Percentiles rank a stretch among this genome's conserved stretches.
Conservation (phyloP, 2,329 filamentous ascomycete genomes). For the Verticillium dahliae region DNA sequence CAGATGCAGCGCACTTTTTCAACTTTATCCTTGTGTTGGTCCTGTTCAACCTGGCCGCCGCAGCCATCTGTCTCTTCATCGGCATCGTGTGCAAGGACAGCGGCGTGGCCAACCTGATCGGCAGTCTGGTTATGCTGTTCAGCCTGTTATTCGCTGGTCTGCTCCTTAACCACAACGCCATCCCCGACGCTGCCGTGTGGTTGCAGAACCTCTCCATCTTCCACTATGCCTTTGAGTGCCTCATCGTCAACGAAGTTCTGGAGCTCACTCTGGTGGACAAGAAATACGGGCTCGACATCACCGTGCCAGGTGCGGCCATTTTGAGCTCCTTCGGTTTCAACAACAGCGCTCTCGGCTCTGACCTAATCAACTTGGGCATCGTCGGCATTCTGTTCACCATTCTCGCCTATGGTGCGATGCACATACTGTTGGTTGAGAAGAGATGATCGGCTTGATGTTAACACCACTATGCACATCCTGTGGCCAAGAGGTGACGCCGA, state of each 20-base stretch:
- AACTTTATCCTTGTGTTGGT: conserved; percentile 89
- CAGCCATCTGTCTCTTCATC: conserved; percentile 90
- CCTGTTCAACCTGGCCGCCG: conserved; percentile 91
- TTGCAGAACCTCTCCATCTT: conserved; percentile 93
- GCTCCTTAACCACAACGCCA: conserved; percentile 88
- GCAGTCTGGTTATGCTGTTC: conserved; percentile 95
- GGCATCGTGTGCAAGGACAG: conserved; percentile 90
- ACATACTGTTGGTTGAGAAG: conserved; percentile 86
- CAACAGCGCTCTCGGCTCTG: conserved; percentile 76
- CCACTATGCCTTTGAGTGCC: conserved; percentile 92
- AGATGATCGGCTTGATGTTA: conserved; percentile 24
- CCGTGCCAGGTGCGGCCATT: conserved; percentile 89
- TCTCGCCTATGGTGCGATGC: conserved; percentile 87
- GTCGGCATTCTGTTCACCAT: conserved; percentile 81
- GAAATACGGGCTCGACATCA: conserved; percentile 94
- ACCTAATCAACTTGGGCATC: conserved; percentile 73
- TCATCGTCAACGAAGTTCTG: conserved; percentile 95
- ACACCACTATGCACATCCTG: no score
- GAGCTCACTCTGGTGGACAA: conserved; percentile 85
- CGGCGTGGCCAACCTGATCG: conserved; percentile 87
- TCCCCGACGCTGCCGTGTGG: conserved; percentile 80
- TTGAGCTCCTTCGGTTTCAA: conserved; percentile 93
- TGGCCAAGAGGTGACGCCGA: conserved; percentile 46
- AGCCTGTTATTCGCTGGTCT: conserved; percentile 91
- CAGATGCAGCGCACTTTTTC: conserved; percentile 76